Base-by-base conservation (phyloP, 257 asterid genomes). In the Misopates orontium region DNA sequence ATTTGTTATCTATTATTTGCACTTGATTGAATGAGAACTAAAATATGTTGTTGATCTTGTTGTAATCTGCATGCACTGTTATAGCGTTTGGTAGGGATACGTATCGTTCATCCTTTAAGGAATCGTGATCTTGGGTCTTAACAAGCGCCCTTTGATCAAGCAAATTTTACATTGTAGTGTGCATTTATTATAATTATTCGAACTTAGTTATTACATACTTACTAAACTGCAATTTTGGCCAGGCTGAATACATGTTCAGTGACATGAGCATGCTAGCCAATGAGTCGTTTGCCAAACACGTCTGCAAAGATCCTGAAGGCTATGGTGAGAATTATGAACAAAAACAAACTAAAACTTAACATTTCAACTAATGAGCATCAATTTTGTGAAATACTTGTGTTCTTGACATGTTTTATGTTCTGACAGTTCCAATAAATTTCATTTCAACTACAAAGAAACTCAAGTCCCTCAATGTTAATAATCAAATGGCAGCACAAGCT, bases 241-340 rank as follows among this genome's bases (percentile, higher is more conserved):
- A 90, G 99, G 97, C 91, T 56, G 99, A 94, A 65, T 94, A 90
- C 68, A 94, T 90, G 76, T 89, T 94, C 57, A 94, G 98, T 66
- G 96, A 90, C 73, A 85, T 88, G 96, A 90, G 99, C 80, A 78
- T 94, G 82, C 84, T 94, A 60, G 97, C 98, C 22, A 94, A 94
- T 58, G 99, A 94, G 51, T 80, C 93, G 48, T 77, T 94, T 67
- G 84, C 81, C 3, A 90, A 89, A 65, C 96, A 88, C 60, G 91
- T 87, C 55, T 77, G 60, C 39, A 94, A 85, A 81, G 98, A 94
- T 47, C 89, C 86, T 2, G 95, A 94, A 77, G 96, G 98, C 70
- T 94, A 67, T 53, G 98, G 99, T 90, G 54, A 75, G 88, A n/a
- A 76, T 56, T 51, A 11, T 45, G 52, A 28, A 45, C 1, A 11